Base-by-base conservation (phyloP, 2,329 filamentous ascomycete genomes). In the Penicillium hordei region DNA sequence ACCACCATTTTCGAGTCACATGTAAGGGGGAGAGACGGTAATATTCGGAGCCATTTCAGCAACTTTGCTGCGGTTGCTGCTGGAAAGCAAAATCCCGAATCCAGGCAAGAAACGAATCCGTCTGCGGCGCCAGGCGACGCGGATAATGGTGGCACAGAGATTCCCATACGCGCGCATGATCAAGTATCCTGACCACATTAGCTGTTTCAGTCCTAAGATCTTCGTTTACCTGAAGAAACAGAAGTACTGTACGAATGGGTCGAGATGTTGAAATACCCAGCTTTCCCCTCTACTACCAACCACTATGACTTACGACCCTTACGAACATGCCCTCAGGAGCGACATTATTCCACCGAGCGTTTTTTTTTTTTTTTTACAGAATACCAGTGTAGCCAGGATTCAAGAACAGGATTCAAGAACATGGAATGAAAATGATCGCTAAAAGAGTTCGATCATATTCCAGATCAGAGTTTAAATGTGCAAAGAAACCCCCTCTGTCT, bases 1-100 rank as follows among this genome's bases (percentile, higher is more conserved):
- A 79, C 78, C 58, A 82, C 67, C 1, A 57, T 74, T 15, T 79
- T 79, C 60, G 68, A 72, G 15, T 55, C 65, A 12, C 63, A 55
- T 21, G 60, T 45, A 4, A 55, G 58, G 29, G 55, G 64, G 23
- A 52, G 55, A 49, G 51, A 62, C 43, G 48, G 53, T 27, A 57
- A 57, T 13, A 60, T 66, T 31, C 56, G 53, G 19, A 55, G 25
- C 21, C 48, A 58, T 27, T 65, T 65, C 48, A 62, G 43, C 15
- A 49, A 33, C 12, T 52, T 52, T 23, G 33, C 44, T n/a, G 33
- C 27, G 5, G 29, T 53, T 15, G 40, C 21, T 50, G 40, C n/a
- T 31, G 39, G 31, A 25, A 52, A 38, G 9, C 29, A 36, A 21
- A 31, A n/a, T 29, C 9, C 19, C 17, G 23, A 23, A 21, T 38